Evolutionary conservation across 495 filamentous ascomycete species (phyloP).

Genomic region (Cercophora scortea): DNA sequence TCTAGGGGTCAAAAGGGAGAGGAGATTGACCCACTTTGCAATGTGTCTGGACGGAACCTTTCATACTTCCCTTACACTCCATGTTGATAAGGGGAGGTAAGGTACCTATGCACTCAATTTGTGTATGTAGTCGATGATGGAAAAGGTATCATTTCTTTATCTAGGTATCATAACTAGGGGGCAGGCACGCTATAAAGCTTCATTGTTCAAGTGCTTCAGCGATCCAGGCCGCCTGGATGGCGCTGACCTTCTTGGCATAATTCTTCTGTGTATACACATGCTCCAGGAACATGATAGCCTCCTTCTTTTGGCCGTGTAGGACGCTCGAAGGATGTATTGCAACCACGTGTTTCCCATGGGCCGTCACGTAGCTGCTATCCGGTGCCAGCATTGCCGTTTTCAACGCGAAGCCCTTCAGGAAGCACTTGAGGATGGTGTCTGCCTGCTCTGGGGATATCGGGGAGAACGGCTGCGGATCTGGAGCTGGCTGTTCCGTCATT

Average conservation of each 20-base stretch:
- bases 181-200: not conserved
- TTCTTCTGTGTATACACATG: conserved; percentile 90
- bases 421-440: conserved; percentile 62
- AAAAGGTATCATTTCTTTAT: not conserved
- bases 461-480: conserved; percentile 42
- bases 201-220: conserved; percentile 51
- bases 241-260: conserved; percentile 84
- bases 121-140: too few relatives aligned
- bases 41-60: too few relatives aligned
- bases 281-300: conserved; percentile 94
- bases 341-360: conserved; percentile 76
- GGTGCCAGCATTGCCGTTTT: conserved; percentile 79
- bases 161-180: not conserved
- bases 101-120: too few relatives aligned
- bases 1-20: too few relatives aligned
- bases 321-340: conserved; percentile 85
- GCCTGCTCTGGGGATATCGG: conserved; percentile 45
- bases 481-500: conserved; percentile 31
- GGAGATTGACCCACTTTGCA: too few relatives aligned
- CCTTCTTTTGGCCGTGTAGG: conserved; percentile 76
- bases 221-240: conserved; percentile 83
- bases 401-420: conserved; percentile 69
- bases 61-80: too few relatives aligned
- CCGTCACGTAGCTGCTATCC: conserved; percentile 79
- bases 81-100: too few relatives aligned